Evolutionary conservation across 495 filamentous ascomycete genomes (phyloP).

Genomic region (Penicillium alfredii): DNA sequence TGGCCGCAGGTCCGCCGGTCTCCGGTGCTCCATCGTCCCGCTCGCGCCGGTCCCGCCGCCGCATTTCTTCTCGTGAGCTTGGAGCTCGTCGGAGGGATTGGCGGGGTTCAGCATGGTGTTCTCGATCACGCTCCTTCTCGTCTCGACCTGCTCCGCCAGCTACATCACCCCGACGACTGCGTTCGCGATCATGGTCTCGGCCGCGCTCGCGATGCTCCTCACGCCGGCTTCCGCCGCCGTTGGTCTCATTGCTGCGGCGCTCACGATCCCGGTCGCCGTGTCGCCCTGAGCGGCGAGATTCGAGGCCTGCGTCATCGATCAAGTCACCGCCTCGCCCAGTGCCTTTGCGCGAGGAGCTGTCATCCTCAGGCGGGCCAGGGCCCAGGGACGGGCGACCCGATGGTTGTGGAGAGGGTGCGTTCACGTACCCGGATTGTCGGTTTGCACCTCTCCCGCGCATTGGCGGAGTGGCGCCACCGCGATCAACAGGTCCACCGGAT

Average conservation of each 20-base stretch:
- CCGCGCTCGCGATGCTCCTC: conserved; percentile 33
- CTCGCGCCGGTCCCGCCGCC: conserved; percentile 41
- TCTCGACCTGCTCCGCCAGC: conserved; percentile 26
- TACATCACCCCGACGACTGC: conserved; percentile 34
- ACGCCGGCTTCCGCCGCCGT: conserved; percentile 25
- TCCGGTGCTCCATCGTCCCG: conserved; percentile 18
- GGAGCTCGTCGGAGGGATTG: conserved; percentile 31
- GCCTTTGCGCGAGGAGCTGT: conserved; percentile 15
- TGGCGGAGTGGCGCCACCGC: conserved; percentile 24
- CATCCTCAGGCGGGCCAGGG: conserved; percentile 22
- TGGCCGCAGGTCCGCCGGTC: conserved; percentile 10
- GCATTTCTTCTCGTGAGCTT: conserved; percentile 35
- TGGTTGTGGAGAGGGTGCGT: conserved; percentile 26
- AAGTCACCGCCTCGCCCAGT: conserved; percentile 26
- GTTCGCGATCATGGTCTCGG: conserved; percentile 36
- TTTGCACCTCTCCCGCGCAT: conserved; percentile 37
- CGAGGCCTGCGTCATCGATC: conserved; percentile 28
- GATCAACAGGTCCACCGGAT: conserved; percentile 30
- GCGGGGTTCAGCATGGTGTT: conserved; percentile 21
- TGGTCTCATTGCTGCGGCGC: conserved; percentile 23
- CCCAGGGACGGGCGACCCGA: conserved; percentile 24
- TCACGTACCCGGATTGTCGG: conserved; percentile 25
- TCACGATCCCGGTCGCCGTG: conserved; percentile 27
- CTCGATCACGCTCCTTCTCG: conserved; percentile 24
- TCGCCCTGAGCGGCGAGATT: conserved; percentile 21